Conservation (phyloP, 148 eudicot genomes). For the Vaccinium corymbosum region DNA sequence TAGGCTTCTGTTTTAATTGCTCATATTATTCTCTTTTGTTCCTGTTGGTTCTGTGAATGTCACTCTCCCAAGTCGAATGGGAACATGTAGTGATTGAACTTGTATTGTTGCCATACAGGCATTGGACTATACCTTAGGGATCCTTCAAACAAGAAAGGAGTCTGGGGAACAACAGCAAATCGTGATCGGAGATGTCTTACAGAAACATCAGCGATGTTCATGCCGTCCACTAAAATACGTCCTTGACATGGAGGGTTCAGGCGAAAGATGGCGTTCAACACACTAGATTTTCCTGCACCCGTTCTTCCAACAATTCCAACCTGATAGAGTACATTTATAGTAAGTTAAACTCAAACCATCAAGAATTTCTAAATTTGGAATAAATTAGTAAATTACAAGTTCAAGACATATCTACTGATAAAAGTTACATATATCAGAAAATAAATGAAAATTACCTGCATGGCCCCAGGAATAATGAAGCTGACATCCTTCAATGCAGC, state of each 20-base stretch:
- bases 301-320: conserved; percentile 96
- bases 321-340: conserved; percentile 32
- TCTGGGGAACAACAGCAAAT: conserved; percentile 88
- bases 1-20: background rate
- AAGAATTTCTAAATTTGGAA: background rate
- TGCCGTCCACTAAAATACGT: conserved; percentile 59
- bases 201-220: conserved; percentile 49
- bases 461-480: conserved; percentile 70
- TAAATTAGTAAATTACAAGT: background rate
- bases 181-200: conserved; percentile 69
- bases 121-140: conserved; percentile 60
- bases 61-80: background rate
- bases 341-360: background rate
- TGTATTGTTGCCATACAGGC: too few species aligned
- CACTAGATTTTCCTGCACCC: conserved; percentile 97
- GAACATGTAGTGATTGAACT: conserved; percentile 1
- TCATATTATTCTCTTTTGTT: background rate
- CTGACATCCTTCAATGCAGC: conserved; percentile 62
- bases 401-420: background rate
- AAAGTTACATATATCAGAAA: background rate
- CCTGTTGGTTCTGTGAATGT: background rate
- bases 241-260: conserved; percentile 74
- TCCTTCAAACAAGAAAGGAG: conserved; percentile 93
- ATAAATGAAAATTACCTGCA: conserved; percentile 45
- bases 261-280: conserved; percentile 86